Evolutionary conservation across 495 filamentous ascomycete species (phyloP).

Genomic region (Talaromyces liani): DNA sequence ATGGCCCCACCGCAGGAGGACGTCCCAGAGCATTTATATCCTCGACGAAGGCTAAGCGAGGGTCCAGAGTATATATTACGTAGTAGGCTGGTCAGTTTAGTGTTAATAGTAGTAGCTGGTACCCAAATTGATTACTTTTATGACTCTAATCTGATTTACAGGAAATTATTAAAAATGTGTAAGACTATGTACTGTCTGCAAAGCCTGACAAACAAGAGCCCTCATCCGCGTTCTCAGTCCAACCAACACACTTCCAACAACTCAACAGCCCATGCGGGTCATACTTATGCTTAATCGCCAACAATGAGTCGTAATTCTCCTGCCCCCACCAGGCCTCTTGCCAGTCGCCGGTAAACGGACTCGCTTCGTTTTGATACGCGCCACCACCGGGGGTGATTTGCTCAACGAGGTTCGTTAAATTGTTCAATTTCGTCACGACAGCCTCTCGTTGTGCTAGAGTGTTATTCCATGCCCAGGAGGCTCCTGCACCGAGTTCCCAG

Average conservation of each 20-base stretch:
- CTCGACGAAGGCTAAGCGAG: too few species aligned
- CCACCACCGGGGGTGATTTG: constrained; percentile 32
- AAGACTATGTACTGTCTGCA: background rate
- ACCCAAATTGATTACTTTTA: background rate
- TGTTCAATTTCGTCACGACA: constrained; percentile 23
- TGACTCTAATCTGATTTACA: background rate
- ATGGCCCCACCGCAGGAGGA: too few species aligned
- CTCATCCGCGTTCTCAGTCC: constrained; percentile 18
- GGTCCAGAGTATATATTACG: too few species aligned
- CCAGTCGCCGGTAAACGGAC: constrained; percentile 36
- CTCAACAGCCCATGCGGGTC: constrained; percentile 37
- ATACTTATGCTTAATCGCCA: constrained; percentile 35
- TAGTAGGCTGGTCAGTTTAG: too few species aligned
- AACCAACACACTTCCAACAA: constrained; percentile 35
- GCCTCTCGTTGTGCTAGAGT: constrained; percentile 23
- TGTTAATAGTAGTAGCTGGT: background rate
- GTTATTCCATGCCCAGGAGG: constrained; percentile 28
- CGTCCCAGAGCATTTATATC: too few species aligned
- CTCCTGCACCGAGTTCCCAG: constrained; percentile 28
- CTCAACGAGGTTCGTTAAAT: constrained; percentile 27
- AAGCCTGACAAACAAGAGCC: background rate
- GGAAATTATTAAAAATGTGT: background rate
- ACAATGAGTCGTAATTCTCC: constrained; percentile 33
- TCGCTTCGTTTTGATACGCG: constrained; percentile 41
- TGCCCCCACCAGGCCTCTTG: constrained; percentile 40